phyloP scores from a whole-genome alignment of 2,329 filamentous ascomycete genomes.

The Cercospora sp. region DNA sequence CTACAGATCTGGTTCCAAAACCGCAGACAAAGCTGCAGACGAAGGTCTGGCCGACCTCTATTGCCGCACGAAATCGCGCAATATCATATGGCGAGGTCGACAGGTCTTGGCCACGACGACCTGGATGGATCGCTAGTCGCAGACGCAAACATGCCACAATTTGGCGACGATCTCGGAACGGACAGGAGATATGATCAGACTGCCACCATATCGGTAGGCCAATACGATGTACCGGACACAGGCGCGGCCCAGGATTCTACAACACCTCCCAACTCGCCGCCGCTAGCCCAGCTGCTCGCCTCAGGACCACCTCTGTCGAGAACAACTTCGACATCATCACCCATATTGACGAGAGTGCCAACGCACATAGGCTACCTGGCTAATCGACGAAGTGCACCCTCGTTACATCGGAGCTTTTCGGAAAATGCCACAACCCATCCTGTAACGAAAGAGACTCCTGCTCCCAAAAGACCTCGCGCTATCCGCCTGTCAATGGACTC shows the following conservation, averaged over 20 bases:
- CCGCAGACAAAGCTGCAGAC: slow-evolving; percentile 84
- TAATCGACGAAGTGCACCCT: slow-evolving; percentile 48
- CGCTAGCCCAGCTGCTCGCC: not conserved
- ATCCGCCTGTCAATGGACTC: slow-evolving; percentile 80
- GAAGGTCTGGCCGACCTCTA: slow-evolving; percentile 76
- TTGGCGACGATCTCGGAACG: not conserved
- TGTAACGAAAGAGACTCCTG: not conserved
- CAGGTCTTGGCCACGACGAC: slow-evolving; percentile 1
- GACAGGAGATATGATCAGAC: not conserved
- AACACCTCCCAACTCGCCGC: not conserved
- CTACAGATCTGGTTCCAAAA: slow-evolving; percentile 96
- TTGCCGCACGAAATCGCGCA: slow-evolving; percentile 70
- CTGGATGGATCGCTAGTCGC: not conserved
- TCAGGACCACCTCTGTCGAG: not conserved
- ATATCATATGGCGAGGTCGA: slow-evolving; percentile 36
- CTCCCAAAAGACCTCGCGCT: slow-evolving; percentile 47
- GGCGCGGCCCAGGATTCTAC: not conserved
- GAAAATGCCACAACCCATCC: slow-evolving; percentile 9
- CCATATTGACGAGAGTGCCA: not conserved
- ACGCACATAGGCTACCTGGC: slow-evolving; percentile 43
- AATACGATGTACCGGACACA: not conserved
- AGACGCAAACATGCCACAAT: not conserved
- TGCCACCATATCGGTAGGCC: not conserved
- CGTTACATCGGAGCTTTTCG: slow-evolving; percentile 29
- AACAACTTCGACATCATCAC: not conserved